Conservation (phyloP, 2,329 filamentous ascomycete genomes). For the Ophiostoma fasciatum region DNA sequence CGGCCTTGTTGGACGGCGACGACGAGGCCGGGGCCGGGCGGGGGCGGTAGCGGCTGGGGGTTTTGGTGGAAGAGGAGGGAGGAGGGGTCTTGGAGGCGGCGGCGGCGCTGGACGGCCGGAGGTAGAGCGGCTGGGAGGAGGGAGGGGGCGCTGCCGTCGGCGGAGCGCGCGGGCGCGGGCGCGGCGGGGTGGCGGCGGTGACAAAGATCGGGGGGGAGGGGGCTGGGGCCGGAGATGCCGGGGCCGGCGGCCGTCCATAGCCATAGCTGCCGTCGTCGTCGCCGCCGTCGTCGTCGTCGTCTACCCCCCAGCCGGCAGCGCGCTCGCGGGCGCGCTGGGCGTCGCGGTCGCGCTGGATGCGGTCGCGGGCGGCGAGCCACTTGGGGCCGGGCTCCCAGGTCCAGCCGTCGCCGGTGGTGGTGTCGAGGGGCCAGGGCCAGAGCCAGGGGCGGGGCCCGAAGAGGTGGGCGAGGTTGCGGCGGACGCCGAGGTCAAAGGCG, state of each 20-base stretch:
- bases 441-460: constrained; percentile 60
- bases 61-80: too few relatives aligned
- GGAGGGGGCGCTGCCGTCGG: background rate
- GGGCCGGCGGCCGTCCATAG: constrained; percentile 6
- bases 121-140: background rate
- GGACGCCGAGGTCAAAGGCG: constrained; percentile 82
- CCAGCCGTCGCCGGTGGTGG: constrained; percentile 87
- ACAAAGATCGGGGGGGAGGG: background rate
- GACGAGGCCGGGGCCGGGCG: background rate
- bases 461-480: constrained; percentile 63
- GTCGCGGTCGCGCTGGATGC: constrained; percentile 40
- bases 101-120: background rate
- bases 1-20: constrained; percentile 42
- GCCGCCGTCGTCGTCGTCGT: constrained; percentile 18
- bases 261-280: constrained; percentile 10
- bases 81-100: background rate
- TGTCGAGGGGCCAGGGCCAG: constrained; percentile 71
- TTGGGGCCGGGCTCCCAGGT: constrained; percentile 72
- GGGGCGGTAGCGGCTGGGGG: constrained; percentile 6
- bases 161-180: background rate
- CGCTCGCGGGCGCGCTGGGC: constrained; percentile 48
- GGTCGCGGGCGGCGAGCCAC: constrained; percentile 60
- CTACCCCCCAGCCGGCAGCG: constrained; percentile 49
- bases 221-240: constrained; percentile 9
- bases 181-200: constrained; percentile 1